Evolutionary conservation across 768 basidiomycete species (phyloP).

Genomic region (Termitomyces sp.): DNA sequence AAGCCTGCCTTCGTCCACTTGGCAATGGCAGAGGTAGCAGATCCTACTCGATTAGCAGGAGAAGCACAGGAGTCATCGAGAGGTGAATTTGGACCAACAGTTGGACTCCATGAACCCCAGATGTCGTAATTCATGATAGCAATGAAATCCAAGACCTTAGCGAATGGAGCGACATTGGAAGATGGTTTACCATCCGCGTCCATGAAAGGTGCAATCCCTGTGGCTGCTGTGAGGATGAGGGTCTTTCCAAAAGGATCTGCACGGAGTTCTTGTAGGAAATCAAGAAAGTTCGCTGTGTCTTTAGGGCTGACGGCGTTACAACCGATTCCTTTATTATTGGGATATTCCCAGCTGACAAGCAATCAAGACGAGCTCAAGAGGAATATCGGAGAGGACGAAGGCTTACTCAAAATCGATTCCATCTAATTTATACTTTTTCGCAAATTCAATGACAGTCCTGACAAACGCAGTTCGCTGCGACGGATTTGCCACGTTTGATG

Average conservation of each 20-base stretch:
- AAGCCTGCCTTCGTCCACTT: constrained; percentile 77
- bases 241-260: constrained; percentile 42
- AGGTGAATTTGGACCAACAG: constrained; percentile 84
- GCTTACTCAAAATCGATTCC: constrained; percentile 53
- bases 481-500: constrained; percentile 53
- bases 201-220: constrained; percentile 35
- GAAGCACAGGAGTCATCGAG: constrained; percentile 75
- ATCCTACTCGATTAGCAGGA: constrained; percentile 57
- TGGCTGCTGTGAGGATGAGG: constrained; percentile 54
- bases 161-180: constrained; percentile 67
- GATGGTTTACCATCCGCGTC: constrained; percentile 49
- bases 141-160: constrained; percentile 52
- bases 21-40: constrained; percentile 66
- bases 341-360: constrained; percentile 81
- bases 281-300: constrained; percentile 77
- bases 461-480: constrained; percentile 62
- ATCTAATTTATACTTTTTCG: constrained; percentile 49
- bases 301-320: constrained; percentile 59
- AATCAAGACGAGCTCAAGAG: not conserved
- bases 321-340: constrained; percentile 58
- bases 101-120: constrained; percentile 56
- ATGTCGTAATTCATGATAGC: constrained; percentile 71
- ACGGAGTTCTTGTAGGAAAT: constrained; percentile 73
- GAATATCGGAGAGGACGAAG: not conserved
- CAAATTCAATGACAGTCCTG: constrained; percentile 47